Evolutionary conservation across 495 filamentous ascomycete species (phyloP), one percentile per base, ranked within the genome.

Genomic region (Terfezia claveryi): DNA sequence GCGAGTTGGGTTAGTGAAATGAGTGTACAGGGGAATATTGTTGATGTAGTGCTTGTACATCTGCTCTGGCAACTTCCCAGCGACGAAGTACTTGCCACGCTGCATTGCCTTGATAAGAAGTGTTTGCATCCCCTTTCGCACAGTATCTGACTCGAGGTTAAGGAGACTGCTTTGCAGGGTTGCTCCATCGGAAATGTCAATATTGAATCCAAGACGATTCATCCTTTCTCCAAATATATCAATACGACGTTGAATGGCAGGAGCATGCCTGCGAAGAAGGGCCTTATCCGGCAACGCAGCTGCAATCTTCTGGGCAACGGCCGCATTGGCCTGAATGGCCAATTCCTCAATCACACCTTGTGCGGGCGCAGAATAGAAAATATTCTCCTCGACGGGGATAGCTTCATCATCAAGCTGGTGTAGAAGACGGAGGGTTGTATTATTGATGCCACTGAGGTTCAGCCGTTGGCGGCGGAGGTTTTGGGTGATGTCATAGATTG

Each of bases 331-430:
- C 68, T 87, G 92, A 74, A 92, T 81, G 65, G 83, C 80, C 14
- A 98, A 71, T 71, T 98, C 91, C 68, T 98, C 92, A 44, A 95
- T 85, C 44, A 96, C 74, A 68, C 96, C 92, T 56, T 87, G 89
- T 12, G 89, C 83, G 12, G 80, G 75, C 23, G 83, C 85, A 20
- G 83, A 86, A 65, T 94, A 82, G 64, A 96, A 96, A 55, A 98
- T 85, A 71, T 96, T 98, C 62, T 85, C 78, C 69, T 91, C 87
- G 23, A 95, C 85, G 0, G 89, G 91, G 38, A 95, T 85, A 66
- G 95, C 95, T 72, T 98, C 91, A 60, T 98, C 91, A 62, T 98
- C 92, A n/a, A 95, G 77, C 67, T 91, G 83, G 65, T 94, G 83
- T 41, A 96, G 71, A 37, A 98, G 76, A 49, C 91, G 83, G 52